phyloP scores from a whole-genome alignment of 371 early-diverging fungal species.

The Encephalitozoon hellem region DNA sequence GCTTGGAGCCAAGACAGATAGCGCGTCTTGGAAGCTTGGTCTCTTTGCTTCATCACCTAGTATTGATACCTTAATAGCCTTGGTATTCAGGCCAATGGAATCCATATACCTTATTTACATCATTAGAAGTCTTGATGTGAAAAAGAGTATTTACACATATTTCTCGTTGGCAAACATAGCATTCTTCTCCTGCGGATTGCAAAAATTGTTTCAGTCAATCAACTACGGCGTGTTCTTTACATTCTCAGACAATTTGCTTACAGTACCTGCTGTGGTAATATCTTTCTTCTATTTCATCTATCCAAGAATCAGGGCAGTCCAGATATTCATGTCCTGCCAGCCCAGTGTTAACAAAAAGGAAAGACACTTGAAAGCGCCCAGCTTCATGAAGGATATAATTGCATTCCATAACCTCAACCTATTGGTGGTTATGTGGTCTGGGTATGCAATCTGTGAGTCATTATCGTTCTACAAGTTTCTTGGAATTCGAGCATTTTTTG shows the following conservation, averaged over 20 bases:
- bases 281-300: conserved; percentile 30
- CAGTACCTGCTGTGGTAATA: neutral
- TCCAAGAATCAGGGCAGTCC: neutral
- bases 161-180: neutral
- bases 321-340: neutral
- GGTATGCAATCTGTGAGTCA: neutral
- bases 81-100: conserved; percentile 17
- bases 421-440: conserved; percentile 8
- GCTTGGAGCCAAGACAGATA: neutral
- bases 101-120: conserved; percentile 5
- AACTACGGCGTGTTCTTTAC: conserved; percentile 26
- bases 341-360: neutral
- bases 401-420: neutral
- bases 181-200: neutral
- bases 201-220: conserved; percentile 10
- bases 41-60: neutral
- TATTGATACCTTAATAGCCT: neutral
- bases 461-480: conserved; percentile 2
- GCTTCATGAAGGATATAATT: neutral
- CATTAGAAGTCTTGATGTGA: neutral
- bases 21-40: neutral
- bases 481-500: conserved; percentile 2
- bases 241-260: conserved; percentile 14
- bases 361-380: no score
- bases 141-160: neutral